These are phyloP conservation scores for Quercus dentata DNA, from an alignment of 306 rosid genomes.

Conservation along the genomic window DNA sequence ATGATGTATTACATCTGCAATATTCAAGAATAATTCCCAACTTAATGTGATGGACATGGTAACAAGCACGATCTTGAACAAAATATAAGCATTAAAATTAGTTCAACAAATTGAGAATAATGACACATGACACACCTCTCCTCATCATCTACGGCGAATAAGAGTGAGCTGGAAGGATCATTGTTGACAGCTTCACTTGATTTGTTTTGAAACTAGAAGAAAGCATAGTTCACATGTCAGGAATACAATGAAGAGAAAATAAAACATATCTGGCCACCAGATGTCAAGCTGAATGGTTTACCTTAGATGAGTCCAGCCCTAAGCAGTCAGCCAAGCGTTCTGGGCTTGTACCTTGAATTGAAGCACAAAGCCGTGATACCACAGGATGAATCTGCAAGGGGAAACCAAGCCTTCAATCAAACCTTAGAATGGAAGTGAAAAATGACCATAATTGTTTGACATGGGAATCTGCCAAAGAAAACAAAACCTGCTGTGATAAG, in stretches of 20 bases:
- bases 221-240: conserved; percentile 19
- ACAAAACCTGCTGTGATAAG: conserved; percentile 81
- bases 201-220: conserved; percentile 61
- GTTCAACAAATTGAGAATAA: neutral
- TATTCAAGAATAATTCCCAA: neutral
- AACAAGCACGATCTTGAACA: neutral
- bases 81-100: neutral
- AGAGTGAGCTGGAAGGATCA: conserved; percentile 61
- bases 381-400: conserved; percentile 84
- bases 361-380: conserved; percentile 93
- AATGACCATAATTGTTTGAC: neutral
- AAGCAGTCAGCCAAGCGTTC: conserved; percentile 93
- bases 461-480: neutral
- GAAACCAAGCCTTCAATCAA: conserved; percentile 22
- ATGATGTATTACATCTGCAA: neutral
- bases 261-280: neutral
- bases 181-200: conserved; percentile 55
- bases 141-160: conserved; percentile 55
- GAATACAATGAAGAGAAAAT: conserved; percentile 2
- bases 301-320: conserved; percentile 94
- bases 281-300: conserved; percentile 20
- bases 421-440: conserved; percentile 8
- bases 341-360: conserved; percentile 95
- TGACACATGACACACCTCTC: conserved; percentile 58
- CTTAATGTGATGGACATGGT: neutral